phyloP scores from a whole-genome alignment of 2,329 filamentous ascomycete genomes.

The Penicillium hesseltinei region DNA sequence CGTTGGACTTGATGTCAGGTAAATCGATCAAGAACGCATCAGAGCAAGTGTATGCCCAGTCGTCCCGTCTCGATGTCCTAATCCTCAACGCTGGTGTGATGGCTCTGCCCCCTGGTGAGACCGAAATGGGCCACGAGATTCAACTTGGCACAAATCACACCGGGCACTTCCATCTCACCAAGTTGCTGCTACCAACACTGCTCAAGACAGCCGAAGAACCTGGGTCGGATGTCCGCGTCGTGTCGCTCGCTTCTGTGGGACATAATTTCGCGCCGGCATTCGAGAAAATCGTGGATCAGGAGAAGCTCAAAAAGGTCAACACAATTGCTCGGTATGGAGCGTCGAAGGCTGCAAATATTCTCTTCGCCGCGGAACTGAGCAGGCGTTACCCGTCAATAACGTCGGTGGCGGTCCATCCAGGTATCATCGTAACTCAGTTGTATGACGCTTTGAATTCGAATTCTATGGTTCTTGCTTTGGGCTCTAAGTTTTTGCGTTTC shows the following conservation, averaged over 20 bases:
- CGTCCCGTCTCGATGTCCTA: constrained; percentile 35
- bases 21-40: constrained; percentile 42
- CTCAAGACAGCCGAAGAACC: constrained; percentile 26
- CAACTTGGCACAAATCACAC: constrained; percentile 43
- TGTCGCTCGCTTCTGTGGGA: constrained; percentile 33
- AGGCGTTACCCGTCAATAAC: constrained; percentile 35
- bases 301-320: constrained; percentile 30
- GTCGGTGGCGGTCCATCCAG: constrained; percentile 49
- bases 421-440: constrained; percentile 39
- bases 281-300: constrained; percentile 31
- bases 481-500: constrained; percentile 14
- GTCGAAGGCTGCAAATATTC: constrained; percentile 49
- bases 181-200: constrained; percentile 33
- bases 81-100: constrained; percentile 46
- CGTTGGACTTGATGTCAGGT: constrained; percentile 47
- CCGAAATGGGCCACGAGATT: constrained; percentile 38
- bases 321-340: constrained; percentile 43
- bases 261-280: constrained; percentile 27
- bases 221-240: constrained; percentile 27
- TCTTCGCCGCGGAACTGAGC: constrained; percentile 45
- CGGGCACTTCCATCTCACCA: constrained; percentile 40
- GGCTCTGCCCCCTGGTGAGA: constrained; percentile 36
- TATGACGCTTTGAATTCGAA: constrained; percentile 22
- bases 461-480: constrained; percentile 6
- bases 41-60: constrained; percentile 27